Base-by-base conservation (phyloP, 331 rosid species). In the Acacia concinna region DNA sequence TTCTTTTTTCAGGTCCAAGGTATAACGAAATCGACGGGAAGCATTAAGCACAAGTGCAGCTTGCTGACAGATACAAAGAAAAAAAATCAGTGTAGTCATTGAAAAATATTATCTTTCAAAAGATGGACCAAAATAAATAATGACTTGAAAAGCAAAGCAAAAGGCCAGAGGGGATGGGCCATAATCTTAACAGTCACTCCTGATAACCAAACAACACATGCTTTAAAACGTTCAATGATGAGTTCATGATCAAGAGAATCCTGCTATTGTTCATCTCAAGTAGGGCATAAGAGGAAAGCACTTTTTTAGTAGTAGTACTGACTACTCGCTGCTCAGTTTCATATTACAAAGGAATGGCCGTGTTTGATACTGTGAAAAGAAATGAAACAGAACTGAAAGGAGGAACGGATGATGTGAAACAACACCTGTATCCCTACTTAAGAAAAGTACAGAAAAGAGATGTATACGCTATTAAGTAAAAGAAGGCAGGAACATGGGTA, bases 1-100 rank as follows among this genome's bases (percentile, higher is more conserved):
- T 77, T 96, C 94, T 87, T 84, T 96, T 78, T 93, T 91, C 94
- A 96, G 83, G 89, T 93, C 99, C 87, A 96, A 79, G 31, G 99
- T 96, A 88, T 96, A 96, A n/a, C 98, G 99, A 81, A 96, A 96
- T 79, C 99, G 92, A 68, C 99, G 99, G 80, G 98, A 96, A 85
- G 99, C 99, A 80, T 96, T 96, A 62, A 96, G 92, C 78, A 96
- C 99, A 70, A 96, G 98, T 0, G 99, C 99, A 3, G 99, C 98
- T 96, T 96, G 97, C 99, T 96, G 64, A 67, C 49, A 67, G 15
- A 20, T 52, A 71, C 73, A 37, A 84, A 75, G 73, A 41, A 30
- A 30, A 60, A 13, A 12, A 14, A 27, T 27, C 35, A 70, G 40
- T 10, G 6, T 30, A 40, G 54, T 56, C 69, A 68, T 54, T 68